Percentiles rank a stretch among this genome's conserved stretches.
Conservation (phyloP, 2,329 filamentous ascomycete species). For the Macroventuria anomochaeta region DNA sequence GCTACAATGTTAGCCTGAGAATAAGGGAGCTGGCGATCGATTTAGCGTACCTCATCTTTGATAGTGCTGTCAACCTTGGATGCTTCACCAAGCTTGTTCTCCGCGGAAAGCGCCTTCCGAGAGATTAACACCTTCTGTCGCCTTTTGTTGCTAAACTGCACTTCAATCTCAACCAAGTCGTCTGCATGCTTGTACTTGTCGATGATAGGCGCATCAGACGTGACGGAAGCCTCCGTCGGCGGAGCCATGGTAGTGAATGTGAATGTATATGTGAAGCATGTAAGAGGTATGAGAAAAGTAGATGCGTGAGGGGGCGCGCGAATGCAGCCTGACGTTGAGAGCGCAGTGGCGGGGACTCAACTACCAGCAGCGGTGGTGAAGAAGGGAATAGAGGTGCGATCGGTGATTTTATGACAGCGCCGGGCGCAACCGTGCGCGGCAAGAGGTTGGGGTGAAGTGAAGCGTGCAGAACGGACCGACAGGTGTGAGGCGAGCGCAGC, state of each 20-base stretch:
- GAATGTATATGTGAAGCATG: not conserved
- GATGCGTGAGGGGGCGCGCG: not conserved
- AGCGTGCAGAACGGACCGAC: not conserved
- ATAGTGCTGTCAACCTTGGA: not conserved
- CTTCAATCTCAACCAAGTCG: not conserved
- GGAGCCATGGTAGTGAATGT: not conserved
- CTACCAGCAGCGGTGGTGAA: not conserved
- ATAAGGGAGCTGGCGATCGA: not conserved
- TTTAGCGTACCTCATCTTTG: not conserved
- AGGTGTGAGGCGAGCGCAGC: not conserved
- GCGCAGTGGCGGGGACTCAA: not conserved
- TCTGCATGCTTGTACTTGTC: not conserved
- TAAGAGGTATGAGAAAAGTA: too few species aligned
- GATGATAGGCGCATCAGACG: not conserved
- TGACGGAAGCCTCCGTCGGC: too few species aligned
- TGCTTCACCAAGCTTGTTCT: not conserved
- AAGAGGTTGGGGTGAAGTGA: not conserved
- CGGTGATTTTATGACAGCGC: not conserved
- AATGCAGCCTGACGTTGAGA: not conserved
- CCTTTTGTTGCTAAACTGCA: not conserved
- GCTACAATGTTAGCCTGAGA: not conserved
- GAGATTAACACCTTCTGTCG: not conserved
- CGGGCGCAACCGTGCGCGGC: not conserved
- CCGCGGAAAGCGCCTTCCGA: not conserved
- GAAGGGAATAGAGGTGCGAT: not conserved